Evolutionary conservation across 2,329 filamentous ascomycete species (phyloP), one percentile per base, ranked within the genome.

Genomic region (Claviceps sp.): DNA sequence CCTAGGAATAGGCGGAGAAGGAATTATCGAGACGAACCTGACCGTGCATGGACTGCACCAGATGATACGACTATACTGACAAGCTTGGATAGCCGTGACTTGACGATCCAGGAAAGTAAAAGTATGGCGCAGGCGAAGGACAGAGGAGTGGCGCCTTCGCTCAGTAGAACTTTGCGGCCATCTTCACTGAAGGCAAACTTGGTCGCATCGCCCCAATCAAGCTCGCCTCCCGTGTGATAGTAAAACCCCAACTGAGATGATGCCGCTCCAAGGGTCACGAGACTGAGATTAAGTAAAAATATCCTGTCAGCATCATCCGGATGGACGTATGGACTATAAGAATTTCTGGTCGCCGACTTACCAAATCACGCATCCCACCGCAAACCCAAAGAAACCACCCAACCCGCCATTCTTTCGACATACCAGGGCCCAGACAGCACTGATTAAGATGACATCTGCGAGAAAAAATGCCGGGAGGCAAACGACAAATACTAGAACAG

Each of bases 211-310:
- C 56, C 57, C 64, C 64, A 66, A 48, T 65, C 60, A 9, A 66
- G 54, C 51, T 65, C 62, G 30, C 62, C 63, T 14, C 64, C 64
- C 0, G 64, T 65, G 48, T 65, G 59, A 47, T 57, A 54, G 49
- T 55, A 66, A 47, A 66, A 66, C 26, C 63, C 63, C 11, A 65
- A 54, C 48, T 66, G 63, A 5, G 63, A 64, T 2, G 64, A 55
- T 20, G 63, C 62, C 20, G 61, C 64, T 45, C 56, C 55, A 16
- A 63, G 49, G 0, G 59, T 59, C 6, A 65, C 48, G 14, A 64
- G 26, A 24, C 64, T 66, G 7, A 46, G 49, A 22, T 16, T 24
- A n/a, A 22, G 24, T 4, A 42, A 18, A 26, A 34, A 13, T 37
- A 20, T 20, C 5, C 3, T 16, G 48, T 50, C 18, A 50, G 48